phyloP scores from a whole-genome alignment of 1,284 basidiomycete genomes.

The Golubevia pallescens region DNA sequence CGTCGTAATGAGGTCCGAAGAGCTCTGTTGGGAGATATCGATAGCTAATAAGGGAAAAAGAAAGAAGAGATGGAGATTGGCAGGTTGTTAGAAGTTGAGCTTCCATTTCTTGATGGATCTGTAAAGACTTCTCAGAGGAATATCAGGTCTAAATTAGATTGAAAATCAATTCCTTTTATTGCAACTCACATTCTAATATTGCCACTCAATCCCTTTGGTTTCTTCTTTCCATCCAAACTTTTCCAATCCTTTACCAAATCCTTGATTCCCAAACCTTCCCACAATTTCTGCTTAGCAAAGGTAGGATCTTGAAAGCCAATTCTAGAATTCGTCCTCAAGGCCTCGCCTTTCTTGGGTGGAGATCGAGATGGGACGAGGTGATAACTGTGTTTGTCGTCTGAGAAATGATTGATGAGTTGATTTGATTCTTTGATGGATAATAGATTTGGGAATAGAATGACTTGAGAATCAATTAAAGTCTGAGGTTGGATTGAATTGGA shows the following conservation, averaged over 20 bases:
- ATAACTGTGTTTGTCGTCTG: too few species aligned
- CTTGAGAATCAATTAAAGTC: not conserved
- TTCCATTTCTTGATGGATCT: not conserved
- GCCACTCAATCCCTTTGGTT: not conserved
- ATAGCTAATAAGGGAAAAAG: slow-evolving; percentile 64
- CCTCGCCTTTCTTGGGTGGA: too few species aligned
- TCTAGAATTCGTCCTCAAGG: too few species aligned
- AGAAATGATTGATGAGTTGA: not conserved
- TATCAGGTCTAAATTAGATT: too few species aligned
- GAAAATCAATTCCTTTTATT: too few species aligned
- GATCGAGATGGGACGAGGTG: too few species aligned
- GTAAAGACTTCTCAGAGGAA: too few species aligned
- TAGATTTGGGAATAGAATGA: not conserved
- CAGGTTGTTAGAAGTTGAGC: too few species aligned
- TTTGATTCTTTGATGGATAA: not conserved
- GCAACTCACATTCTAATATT: slow-evolving; percentile 3
- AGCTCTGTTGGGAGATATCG: slow-evolving; percentile 73
- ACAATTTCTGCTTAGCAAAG: too few species aligned
- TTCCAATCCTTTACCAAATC: not conserved
- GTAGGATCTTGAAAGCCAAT: too few species aligned
- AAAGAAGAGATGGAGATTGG: not conserved
- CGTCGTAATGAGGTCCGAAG: slow-evolving; percentile 79
- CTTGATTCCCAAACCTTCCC: not conserved
- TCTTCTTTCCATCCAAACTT: not conserved
- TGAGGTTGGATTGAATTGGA: not conserved